Conservation (phyloP, 2,329 filamentous ascomycete species). For the Fusarium liriodendri region DNA sequence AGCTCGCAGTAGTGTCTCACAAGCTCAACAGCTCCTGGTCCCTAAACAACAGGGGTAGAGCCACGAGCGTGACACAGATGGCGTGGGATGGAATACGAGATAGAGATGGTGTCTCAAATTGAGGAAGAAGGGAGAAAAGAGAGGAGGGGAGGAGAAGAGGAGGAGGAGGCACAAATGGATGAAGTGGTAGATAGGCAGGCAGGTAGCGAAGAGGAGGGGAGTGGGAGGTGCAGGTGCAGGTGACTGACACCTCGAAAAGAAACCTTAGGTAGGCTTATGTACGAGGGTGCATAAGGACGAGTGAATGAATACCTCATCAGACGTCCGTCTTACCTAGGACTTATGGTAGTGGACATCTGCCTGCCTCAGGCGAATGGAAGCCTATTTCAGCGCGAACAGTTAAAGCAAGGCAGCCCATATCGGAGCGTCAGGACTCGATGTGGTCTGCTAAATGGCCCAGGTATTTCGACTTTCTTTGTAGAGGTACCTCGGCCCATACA, state of each 20-base stretch:
- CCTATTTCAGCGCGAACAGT: background rate
- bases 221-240: background rate
- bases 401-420: background rate
- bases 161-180: background rate
- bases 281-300: background rate
- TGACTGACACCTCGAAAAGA: conserved; percentile 1
- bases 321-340: background rate
- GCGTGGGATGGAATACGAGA: background rate
- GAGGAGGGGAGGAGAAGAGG: background rate
- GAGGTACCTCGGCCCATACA: background rate
- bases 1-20: conserved; percentile 1
- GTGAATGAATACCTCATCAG: background rate
- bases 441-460: background rate
- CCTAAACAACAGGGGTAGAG: background rate
- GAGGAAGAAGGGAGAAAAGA: background rate
- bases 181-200: background rate
- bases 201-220: background rate
- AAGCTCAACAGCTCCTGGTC: background rate
- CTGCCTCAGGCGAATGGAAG: background rate
- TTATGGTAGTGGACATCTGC: background rate
- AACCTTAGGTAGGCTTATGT: conserved; percentile 5
- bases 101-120: background rate
- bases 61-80: background rate
- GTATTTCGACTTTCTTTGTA: background rate
- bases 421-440: background rate